These are phyloP conservation scores for Linum usitatissimum DNA, from an alignment of 345 rosid genomes.

Conservation along the genomic window DNA sequence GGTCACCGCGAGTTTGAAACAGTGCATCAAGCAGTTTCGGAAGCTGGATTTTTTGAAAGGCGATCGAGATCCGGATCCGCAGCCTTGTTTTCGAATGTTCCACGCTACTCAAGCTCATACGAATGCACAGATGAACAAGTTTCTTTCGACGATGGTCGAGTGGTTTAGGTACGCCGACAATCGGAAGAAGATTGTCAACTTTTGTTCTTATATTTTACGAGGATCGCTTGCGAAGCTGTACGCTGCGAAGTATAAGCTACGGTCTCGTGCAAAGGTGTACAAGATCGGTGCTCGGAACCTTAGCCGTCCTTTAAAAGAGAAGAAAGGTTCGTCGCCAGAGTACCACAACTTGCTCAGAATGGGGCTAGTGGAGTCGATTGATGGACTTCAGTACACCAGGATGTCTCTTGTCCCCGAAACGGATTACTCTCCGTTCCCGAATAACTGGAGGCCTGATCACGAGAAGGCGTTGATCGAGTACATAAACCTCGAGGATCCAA, in stretches of 20 bases:
- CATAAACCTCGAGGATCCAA: constrained; percentile 63
- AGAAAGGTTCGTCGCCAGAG: constrained; percentile 82
- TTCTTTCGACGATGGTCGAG: constrained; percentile 73
- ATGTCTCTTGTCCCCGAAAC: constrained; percentile 93
- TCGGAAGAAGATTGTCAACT: constrained; percentile 76
- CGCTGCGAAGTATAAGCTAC: constrained; percentile 88
- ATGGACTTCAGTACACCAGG: constrained; percentile 85
- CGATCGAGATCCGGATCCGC: constrained; percentile 92
- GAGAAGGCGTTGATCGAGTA: constrained; percentile 75
- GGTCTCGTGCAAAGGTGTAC: constrained; percentile 90
- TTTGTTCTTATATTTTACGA: constrained; percentile 76
- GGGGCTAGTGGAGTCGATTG: constrained; percentile 87
- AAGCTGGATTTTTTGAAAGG: constrained; percentile 78
- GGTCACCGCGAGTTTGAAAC: constrained; percentile 86
- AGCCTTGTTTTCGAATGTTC: constrained; percentile 94
- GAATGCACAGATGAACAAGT: constrained; percentile 90
- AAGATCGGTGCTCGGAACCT: constrained; percentile 55
- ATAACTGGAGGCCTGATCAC: constrained; percentile 83
- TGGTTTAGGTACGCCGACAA: constrained; percentile 92
- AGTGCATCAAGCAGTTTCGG: constrained; percentile 86
- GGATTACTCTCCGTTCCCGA: constrained; percentile 77
- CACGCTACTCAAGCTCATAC: constrained; percentile 96
- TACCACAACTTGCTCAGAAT: constrained; percentile 74
- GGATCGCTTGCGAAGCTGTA: constrained; percentile 93
- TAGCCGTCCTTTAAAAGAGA: constrained; percentile 77